Evolutionary conservation across 495 filamentous ascomycete species (phyloP), one percentile per base, ranked within the genome.

Genomic region (Aspergillus diversus): DNA sequence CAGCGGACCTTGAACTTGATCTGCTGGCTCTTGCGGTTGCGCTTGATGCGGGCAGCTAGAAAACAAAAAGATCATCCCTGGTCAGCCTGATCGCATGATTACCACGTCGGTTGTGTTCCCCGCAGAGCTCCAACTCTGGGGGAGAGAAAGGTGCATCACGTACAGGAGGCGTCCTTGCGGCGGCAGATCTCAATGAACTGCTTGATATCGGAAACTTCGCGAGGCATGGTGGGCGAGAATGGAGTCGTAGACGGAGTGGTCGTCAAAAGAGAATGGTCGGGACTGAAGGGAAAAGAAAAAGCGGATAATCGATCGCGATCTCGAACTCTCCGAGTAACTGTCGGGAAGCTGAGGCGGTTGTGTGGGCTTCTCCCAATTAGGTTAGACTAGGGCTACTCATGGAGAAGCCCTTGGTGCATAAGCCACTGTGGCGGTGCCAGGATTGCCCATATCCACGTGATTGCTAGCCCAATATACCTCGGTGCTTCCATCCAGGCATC

Each of bases 1-100:
- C 95, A 98, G 77, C 95, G 92, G 87, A 99, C 96, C 90, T 99
- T 99, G 91, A 99, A 98, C 88, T 99, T 99, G 87, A 92, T 93
- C 84, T 93, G 89, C 78, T 89, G 84, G 66, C 84, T 80, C 76
- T 88, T 87, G 76, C 86, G 89, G 86, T 89, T 94, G 86, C 94
- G 92, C 91, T 98, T 97, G 87, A 97, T 93, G 81, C 92, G 89
- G 77, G 92, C 92, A 79, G 92, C 96, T 97, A 74, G 68, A 34
- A 52, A 55, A 55, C 51, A 55, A 55, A 17, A 52, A 35, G 57
- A 63, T 33, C 35, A 51, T 52, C 27, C n/a, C 32, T n/a, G 46
- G 49, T 69, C 59, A 69, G 67, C 61, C 33, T 60, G 15, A 52
- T 46, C 27, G 46, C 46, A 49, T 33, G 15, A 16, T 39, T 27